phyloP scores from a whole-genome alignment of 148 eudicot genomes.

The Gaultheria prostrata region DNA sequence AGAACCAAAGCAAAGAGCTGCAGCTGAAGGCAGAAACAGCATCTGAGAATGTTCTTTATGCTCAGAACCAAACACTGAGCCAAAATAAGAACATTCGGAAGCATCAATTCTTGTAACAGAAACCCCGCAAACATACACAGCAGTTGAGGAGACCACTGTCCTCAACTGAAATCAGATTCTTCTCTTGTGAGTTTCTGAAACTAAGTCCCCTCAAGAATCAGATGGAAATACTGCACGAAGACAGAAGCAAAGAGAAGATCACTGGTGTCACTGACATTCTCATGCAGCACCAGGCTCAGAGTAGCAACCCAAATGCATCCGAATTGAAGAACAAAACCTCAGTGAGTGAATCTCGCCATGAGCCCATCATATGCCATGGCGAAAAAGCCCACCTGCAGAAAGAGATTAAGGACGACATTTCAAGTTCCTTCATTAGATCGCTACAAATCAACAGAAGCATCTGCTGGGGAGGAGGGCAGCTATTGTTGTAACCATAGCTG shows the following conservation, averaged over 20 bases:
- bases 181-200: background rate
- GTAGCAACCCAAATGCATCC: background rate
- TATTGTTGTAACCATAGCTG: slow-evolving; percentile 58
- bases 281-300: background rate
- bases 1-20: slow-evolving; percentile 6
- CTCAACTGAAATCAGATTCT: background rate
- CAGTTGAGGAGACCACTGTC: background rate
- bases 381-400: slow-evolving; percentile 26
- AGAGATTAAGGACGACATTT: slow-evolving; percentile 44
- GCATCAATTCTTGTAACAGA: slow-evolving; percentile 3
- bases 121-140: background rate
- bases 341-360: slow-evolving; percentile 16
- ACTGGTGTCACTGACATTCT: slow-evolving; percentile 6
- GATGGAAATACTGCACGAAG: slow-evolving; percentile 10
- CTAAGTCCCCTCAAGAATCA: background rate
- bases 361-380: background rate
- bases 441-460: slow-evolving; percentile 31
- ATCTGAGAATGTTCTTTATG: background rate
- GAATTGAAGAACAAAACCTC: slow-evolving; percentile 2
- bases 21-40: background rate
- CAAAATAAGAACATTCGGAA: slow-evolving; percentile 10
- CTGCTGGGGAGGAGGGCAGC: slow-evolving; percentile 30
- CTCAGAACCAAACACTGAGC: background rate
- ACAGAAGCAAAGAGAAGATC: background rate
- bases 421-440: slow-evolving; percentile 34